These are phyloP conservation scores for Ruellia speciosa DNA, from an alignment of 305 asterid species.

Conservation along the genomic window DNA sequence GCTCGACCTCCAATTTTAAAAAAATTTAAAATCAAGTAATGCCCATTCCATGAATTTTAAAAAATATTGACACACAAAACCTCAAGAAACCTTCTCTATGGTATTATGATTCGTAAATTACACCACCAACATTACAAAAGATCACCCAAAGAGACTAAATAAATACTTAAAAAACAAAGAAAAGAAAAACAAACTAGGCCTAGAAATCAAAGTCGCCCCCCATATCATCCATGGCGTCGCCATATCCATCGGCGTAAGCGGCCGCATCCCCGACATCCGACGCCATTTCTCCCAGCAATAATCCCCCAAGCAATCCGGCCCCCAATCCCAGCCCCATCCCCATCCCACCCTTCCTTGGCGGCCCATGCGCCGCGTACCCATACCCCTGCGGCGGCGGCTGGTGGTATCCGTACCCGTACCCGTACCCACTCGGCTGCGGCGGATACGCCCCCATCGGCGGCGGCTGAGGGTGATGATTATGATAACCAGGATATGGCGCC, in stretches of 20 bases:
- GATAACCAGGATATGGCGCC: slow-evolving; percentile 17
- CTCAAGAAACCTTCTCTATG: too few relatives aligned
- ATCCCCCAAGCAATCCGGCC: slow-evolving; percentile 85
- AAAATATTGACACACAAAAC: too few relatives aligned
- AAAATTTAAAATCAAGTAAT: too few relatives aligned
- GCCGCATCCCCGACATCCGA: slow-evolving; percentile 49
- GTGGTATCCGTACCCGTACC: slow-evolving; percentile 21
- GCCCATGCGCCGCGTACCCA: slow-evolving; percentile 28
- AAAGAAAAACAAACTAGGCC: not conserved
- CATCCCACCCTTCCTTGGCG: slow-evolving; percentile 42
- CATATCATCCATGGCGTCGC: slow-evolving; percentile 54
- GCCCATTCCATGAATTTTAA: too few relatives aligned
- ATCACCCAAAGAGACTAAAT: too few relatives aligned
- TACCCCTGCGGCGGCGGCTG: slow-evolving; percentile 25
- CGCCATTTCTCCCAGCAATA: slow-evolving; percentile 66
- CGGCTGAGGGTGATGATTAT: slow-evolving; percentile 16
- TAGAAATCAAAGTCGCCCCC: slow-evolving; percentile 19
- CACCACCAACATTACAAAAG: too few relatives aligned
- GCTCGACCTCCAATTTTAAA: too few relatives aligned
- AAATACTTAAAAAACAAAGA: too few relatives aligned
- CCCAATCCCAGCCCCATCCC: slow-evolving; percentile 53
- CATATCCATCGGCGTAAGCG: slow-evolving; percentile 60
- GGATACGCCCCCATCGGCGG: slow-evolving; percentile 11
- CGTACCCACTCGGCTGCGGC: slow-evolving; percentile 25
- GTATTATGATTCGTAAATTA: too few relatives aligned